Conservation (phyloP, 139 green algal species). For the Zygnema cylindricum region DNA sequence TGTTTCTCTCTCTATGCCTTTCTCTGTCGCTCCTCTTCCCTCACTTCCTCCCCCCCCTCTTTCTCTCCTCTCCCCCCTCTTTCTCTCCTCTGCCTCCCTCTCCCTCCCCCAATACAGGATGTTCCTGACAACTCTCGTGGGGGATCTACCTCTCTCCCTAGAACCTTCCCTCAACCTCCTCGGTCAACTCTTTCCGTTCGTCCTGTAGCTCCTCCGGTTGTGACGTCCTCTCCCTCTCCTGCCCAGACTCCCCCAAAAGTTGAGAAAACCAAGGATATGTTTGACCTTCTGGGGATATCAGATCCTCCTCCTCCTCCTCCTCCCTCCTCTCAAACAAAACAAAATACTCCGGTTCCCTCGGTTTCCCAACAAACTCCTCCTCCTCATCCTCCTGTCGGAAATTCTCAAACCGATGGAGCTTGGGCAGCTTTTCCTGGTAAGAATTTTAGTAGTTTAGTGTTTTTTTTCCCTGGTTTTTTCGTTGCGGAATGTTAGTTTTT, state of each 20-base stretch:
- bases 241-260: neutral
- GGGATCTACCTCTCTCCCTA: neutral
- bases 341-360: too few species aligned
- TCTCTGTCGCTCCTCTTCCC: neutral
- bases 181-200: neutral
- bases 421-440: constrained; percentile 10
- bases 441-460: too few species aligned
- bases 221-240: neutral
- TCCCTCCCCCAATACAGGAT: too few species aligned
- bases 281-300: neutral
- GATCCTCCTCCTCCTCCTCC: neutral
- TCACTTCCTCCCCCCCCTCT: neutral
- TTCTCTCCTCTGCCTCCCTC: too few species aligned
- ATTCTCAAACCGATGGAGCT: neutral
- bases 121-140: neutral
- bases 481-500: too few species aligned
- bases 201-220: neutral
- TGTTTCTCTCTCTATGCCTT: neutral
- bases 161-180: neutral
- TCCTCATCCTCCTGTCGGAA: too few species aligned
- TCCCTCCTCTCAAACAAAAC: neutral
- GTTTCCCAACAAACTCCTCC: neutral
- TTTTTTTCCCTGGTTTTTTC: too few species aligned
- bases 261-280: neutral
- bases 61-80: neutral